Evolutionary conservation across 768 basidiomycete genomes (phyloP), one percentile per base, ranked within the genome.

Genomic region (Xerocomellus intermedius): DNA sequence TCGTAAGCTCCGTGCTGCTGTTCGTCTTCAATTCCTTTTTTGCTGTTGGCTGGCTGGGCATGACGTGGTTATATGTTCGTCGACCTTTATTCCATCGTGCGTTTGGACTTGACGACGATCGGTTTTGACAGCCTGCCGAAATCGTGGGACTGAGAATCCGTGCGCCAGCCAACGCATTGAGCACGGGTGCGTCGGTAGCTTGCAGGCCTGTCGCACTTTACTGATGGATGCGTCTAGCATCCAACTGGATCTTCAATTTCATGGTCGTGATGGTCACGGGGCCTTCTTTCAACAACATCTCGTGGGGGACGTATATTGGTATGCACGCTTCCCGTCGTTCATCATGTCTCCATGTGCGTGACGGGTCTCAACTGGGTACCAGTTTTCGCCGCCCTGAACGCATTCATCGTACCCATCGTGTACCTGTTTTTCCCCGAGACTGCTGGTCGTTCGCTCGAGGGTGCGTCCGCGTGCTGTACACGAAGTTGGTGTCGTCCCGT

Each of bases 21-120:
- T 87, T 88, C 65, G 78, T 85, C n/a, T 87, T 85, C 76, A 86
- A 86, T 67, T 82, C 82, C 16, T 82, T 84, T 72, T 88, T 88
- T 63, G 84, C 84, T 0, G 69, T 85, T 50, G 85, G 85, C 0
- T 88, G 85, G 85, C 67, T 87, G 39, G 83, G 85, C 17, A 84
- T 86, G 80, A 84, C 86, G 1, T 87, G 85, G 84, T 72, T 87
- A 55, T 86, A 84, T 60, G 82, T 83, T 57, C 64, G 81, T 73
- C 26, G 17, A 33, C 32, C 19, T 7, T 5, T 10, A 13, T 44
- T 33, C 2, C 30, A n/a, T 37, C 6, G 28, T 19, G 7, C 10
- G 2, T 49, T 6, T 19, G 2, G 21, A 32, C 14, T 13, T 39
- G 24, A 37, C 3, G 12, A 19, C 35, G 21, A 33, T 28, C 8